These are phyloP conservation scores for Arthrinium phaeospermum DNA, from an alignment of 2,329 filamentous ascomycete genomes.

Conservation along the genomic window DNA sequence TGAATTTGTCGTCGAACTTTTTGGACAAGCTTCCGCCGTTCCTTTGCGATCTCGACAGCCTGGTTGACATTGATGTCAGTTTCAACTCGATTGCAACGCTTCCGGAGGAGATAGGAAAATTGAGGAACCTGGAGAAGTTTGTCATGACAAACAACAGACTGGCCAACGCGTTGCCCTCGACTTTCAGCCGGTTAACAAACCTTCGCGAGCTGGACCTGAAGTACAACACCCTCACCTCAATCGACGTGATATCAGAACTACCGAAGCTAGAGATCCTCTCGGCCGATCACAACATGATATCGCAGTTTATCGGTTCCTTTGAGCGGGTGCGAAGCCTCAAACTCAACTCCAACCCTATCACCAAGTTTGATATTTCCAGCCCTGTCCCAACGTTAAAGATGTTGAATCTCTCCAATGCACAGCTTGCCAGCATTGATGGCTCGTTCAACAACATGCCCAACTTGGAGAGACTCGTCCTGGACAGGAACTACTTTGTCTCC, in stretches of 20 bases:
- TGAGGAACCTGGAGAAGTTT: conserved; percentile 83
- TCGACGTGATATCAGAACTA: conserved; percentile 83
- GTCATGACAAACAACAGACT: conserved; percentile 96
- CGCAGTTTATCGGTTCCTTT: conserved; percentile 89
- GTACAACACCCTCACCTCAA: conserved; percentile 87
- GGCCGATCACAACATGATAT: conserved; percentile 91
- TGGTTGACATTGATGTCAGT: conserved; percentile 94
- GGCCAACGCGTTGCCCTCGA: conserved; percentile 73
- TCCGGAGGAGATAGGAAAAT: conserved; percentile 77
- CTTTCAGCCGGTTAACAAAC: conserved; percentile 75
- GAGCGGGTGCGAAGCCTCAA: conserved; percentile 82
- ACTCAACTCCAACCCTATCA: conserved; percentile 93
- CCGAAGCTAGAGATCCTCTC: conserved; percentile 87
- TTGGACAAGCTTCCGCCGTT: conserved; percentile 85
- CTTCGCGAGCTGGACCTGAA: conserved; percentile 92
- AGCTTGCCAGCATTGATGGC: conserved; percentile 87
- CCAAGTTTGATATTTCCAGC: conserved; percentile 83
- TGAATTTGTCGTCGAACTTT: conserved; percentile 95
- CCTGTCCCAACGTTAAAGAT: conserved; percentile 82
- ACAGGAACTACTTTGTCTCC: conserved; percentile 95
- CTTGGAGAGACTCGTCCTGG: conserved; percentile 84
- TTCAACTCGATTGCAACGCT: conserved; percentile 88
- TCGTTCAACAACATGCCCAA: conserved; percentile 88
- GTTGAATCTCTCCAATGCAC: conserved; percentile 88
- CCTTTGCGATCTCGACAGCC: conserved; percentile 77